Percentiles rank a stretch among this genome's conserved stretches.
Conservation (phyloP, 1,284 basidiomycete genomes). For the Ceratobasidium sp. region DNA sequence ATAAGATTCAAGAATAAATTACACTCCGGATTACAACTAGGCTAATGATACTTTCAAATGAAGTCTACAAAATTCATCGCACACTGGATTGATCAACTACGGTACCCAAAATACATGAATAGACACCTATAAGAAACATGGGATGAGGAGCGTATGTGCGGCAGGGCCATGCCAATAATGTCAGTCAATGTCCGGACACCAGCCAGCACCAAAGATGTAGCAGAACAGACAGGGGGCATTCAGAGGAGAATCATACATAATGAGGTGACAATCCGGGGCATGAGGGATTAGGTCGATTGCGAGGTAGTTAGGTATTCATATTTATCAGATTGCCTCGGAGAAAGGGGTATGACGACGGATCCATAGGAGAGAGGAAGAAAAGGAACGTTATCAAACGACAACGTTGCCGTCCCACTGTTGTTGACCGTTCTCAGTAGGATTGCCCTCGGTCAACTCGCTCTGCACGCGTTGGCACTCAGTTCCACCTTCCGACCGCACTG, state of each 20-base stretch:
- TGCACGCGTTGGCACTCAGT: constrained; percentile 58
- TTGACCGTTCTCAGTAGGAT: not conserved
- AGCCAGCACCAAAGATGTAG: not conserved
- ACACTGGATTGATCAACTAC: constrained; percentile 5
- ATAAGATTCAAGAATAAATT: constrained; percentile 24
- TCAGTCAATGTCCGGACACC: constrained; percentile 18
- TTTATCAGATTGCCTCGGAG: no score
- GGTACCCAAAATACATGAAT: constrained; percentile 15
- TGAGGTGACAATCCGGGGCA: constrained; percentile 11
- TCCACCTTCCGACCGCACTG: constrained; percentile 68
- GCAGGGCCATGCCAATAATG: not conserved
- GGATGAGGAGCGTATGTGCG: not conserved
- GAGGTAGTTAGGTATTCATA: constrained; percentile 16
- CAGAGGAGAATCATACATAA: constrained; percentile 21
- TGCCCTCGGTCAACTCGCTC: constrained; percentile 39
- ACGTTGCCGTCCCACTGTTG: not conserved
- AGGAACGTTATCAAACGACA: constrained; percentile 9
- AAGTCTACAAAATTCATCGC: no score
- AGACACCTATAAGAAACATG: constrained; percentile 37
- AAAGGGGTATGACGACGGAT: constrained; percentile 13
- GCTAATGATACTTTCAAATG: not conserved
- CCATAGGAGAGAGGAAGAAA: not conserved
- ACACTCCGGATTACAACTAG: constrained; percentile 1
- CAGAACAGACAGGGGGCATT: constrained; percentile 2
- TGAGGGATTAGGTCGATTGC: constrained; percentile 13